A percentile compares a stretch with the other conserved stretches of the same genome.
Evolutionary conservation across 371 early-diverging fungal genomes (phyloP).

Genomic region (Syncephalis fuscata): DNA sequence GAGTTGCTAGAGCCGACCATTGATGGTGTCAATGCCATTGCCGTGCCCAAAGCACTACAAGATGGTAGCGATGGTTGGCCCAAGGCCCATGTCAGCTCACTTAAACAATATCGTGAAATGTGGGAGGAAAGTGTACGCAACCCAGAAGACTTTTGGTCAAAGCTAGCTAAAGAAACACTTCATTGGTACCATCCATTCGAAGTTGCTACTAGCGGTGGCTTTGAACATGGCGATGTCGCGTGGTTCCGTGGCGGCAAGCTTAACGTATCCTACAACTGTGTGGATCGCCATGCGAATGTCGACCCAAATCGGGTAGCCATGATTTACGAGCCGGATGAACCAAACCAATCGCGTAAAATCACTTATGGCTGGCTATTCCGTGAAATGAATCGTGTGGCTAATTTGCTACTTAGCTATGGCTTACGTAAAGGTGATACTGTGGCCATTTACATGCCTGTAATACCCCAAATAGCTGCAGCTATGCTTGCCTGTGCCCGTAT

Average conservation of each 20-base stretch:
- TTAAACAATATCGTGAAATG: not conserved
- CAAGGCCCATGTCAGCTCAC: not conserved
- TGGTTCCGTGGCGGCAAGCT: constrained; percentile 92
- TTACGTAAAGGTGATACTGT: constrained; percentile 84
- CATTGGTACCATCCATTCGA: constrained; percentile 65
- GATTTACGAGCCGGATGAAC: constrained; percentile 82
- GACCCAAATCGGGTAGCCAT: constrained; percentile 69
- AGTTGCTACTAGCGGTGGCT: constrained; percentile 22
- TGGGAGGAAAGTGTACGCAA: not conserved
- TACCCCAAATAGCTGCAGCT: constrained; percentile 80
- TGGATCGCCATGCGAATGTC: constrained; percentile 79
- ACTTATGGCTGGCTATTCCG: constrained; percentile 74
- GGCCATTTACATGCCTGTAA: constrained; percentile 95
- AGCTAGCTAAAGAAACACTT: constrained; percentile 52
- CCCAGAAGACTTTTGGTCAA: not conserved
- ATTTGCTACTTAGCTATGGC: constrained; percentile 57
- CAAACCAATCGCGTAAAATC: constrained; percentile 42
- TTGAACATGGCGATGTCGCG: constrained; percentile 58
- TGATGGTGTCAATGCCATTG: no score
- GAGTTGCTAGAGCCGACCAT: no score
- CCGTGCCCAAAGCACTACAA: no score
- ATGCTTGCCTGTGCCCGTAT: constrained; percentile 90
- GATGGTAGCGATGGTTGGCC: no score
- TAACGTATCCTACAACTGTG: constrained; percentile 93
- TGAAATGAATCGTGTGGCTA: constrained; percentile 68